Conservation (phyloP, 176 grass and related monocot species). For the Oryza glaberrima region DNA sequence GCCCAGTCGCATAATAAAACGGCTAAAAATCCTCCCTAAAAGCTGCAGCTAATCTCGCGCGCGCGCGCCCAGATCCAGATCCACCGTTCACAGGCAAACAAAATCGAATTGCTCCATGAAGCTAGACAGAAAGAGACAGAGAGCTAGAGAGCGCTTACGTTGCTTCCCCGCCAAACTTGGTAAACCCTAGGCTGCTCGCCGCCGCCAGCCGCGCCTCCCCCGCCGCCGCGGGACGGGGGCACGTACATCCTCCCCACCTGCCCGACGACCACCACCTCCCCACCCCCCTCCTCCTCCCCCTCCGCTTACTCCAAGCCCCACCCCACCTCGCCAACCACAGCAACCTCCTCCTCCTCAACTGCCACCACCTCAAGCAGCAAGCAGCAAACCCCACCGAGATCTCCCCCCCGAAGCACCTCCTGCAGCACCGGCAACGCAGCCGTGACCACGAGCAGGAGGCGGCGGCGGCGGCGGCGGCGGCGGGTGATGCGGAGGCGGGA, state of each 20-base stretch:
- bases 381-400: slow-evolving; percentile 20
- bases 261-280: not conserved
- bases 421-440: not conserved
- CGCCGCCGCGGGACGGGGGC: slow-evolving; percentile 52
- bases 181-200: slow-evolving; percentile 80
- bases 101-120: not conserved
- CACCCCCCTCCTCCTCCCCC: not conserved
- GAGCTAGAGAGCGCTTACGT: slow-evolving; percentile 63
- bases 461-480: slow-evolving; percentile 6
- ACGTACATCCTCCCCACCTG: slow-evolving; percentile 61
- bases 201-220: slow-evolving; percentile 18
- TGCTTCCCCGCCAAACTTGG: slow-evolving; percentile 89
- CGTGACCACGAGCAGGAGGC: not conserved
- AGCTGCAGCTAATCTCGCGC: slow-evolving; percentile 12
- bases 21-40: slow-evolving; percentile 5
- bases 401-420: slow-evolving; percentile 10
- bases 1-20: not conserved
- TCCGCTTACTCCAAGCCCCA: not conserved
- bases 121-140: not conserved
- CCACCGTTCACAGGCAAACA: slow-evolving; percentile 10
- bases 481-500: slow-evolving; percentile 17
- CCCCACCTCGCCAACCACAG: not conserved
- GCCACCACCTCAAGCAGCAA: not conserved
- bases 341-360: not conserved
- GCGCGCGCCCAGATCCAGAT: slow-evolving; percentile 63